Conservation (phyloP, 2,329 filamentous ascomycete genomes). For the Phialocephala sp. region DNA sequence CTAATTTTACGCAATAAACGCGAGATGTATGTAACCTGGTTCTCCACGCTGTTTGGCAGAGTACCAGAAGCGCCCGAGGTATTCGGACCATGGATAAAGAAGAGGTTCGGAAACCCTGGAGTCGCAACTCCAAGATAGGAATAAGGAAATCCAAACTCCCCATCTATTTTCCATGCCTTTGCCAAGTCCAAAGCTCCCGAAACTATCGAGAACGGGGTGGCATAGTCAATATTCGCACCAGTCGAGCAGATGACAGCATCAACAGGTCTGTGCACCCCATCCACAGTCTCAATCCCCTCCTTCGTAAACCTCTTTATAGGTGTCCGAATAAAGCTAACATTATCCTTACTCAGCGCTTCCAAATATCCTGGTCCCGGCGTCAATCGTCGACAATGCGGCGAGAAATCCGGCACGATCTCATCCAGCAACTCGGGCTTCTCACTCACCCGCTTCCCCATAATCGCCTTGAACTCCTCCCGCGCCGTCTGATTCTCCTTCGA, state of each 20-base stretch:
- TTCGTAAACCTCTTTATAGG: constrained; percentile 64
- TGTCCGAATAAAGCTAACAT: constrained; percentile 64
- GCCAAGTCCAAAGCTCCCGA: constrained; percentile 59
- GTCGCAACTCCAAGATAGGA: constrained; percentile 69
- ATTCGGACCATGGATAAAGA: constrained; percentile 68
- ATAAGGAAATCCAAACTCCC: constrained; percentile 52
- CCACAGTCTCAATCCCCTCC: constrained; percentile 63
- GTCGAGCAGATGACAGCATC: constrained; percentile 73
- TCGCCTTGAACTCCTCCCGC: constrained; percentile 42
- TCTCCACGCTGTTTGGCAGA: constrained; percentile 70
- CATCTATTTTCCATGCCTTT: constrained; percentile 59
- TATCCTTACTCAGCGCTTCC: constrained; percentile 64
- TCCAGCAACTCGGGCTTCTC: constrained; percentile 47
- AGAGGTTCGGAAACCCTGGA: constrained; percentile 70
- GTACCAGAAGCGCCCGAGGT: constrained; percentile 66
- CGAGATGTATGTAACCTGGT: constrained; percentile 67
- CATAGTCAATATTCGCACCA: constrained; percentile 64
- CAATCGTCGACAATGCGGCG: constrained; percentile 50
- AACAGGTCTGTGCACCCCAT: constrained; percentile 62
- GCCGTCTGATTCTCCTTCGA: constrained; percentile 45
- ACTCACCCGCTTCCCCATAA: constrained; percentile 50
- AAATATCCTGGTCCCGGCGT: constrained; percentile 64
- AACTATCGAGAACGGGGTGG: constrained; percentile 65
- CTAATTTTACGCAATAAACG: constrained; percentile 71
- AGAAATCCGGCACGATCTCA: constrained; percentile 48